Percentiles rank a stretch among this genome's conserved stretches.
phyloP scores from a whole-genome alignment of 2,329 filamentous ascomycete species.

The Pestalotiopsis sp. region DNA sequence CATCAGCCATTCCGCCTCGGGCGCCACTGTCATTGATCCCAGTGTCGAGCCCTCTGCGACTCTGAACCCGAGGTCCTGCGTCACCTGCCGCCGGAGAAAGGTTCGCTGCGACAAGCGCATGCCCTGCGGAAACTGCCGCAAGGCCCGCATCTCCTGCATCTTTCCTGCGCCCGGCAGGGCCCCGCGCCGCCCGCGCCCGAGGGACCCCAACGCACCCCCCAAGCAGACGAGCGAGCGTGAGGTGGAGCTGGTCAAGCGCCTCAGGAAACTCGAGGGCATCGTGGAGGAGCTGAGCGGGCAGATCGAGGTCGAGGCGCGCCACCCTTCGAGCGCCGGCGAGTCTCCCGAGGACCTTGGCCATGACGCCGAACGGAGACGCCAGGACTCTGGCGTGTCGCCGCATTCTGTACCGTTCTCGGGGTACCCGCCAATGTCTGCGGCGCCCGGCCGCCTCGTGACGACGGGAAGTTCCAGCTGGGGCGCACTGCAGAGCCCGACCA shows the following conservation, averaged over 20 bases:
- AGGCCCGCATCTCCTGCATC: conserved; percentile 71
- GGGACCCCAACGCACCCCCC: conserved; percentile 64
- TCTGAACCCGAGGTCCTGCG: conserved; percentile 43
- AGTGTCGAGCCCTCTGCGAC: conserved; percentile 30
- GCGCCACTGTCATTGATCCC: conserved; percentile 33
- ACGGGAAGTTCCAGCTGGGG: conserved; percentile 11
- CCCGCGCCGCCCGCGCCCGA: conserved; percentile 66
- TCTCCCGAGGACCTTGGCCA: conserved; percentile 41
- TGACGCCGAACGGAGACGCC: conserved; percentile 11
- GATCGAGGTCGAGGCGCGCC: conserved; percentile 56
- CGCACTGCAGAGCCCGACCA: conserved; percentile 25
- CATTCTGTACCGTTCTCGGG: neutral
- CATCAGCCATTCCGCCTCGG: conserved; percentile 22
- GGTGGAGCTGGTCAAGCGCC: conserved; percentile 70
- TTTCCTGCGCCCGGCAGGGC: conserved; percentile 76
- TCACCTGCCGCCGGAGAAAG: conserved; percentile 57
- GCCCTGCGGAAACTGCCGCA: conserved; percentile 75
- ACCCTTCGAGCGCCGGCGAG: conserved; percentile 34
- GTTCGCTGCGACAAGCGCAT: conserved; percentile 80
- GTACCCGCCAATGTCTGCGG: neutral
- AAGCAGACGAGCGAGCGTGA: conserved; percentile 64
- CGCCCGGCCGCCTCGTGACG: neutral
- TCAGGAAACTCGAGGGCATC: conserved; percentile 75
- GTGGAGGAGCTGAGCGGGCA: conserved; percentile 71
- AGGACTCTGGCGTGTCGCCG: conserved; percentile 21